These are phyloP conservation scores for Chalaropsis thielavioides DNA, from an alignment of 2,329 filamentous ascomycete genomes.

Conservation along the genomic window DNA sequence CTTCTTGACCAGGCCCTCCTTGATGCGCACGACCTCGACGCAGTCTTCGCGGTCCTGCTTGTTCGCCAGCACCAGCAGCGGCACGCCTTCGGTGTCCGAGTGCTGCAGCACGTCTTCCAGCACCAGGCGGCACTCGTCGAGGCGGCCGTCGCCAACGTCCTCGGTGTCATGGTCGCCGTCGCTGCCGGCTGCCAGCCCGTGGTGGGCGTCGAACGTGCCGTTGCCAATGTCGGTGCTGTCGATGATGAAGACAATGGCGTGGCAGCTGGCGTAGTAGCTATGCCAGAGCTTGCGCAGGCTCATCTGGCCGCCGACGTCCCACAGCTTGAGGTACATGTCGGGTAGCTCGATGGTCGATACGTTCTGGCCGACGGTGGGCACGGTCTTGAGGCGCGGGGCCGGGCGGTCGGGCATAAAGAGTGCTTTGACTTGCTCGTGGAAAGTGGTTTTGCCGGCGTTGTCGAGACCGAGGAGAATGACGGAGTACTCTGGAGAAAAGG, in stretches of 20 bases:
- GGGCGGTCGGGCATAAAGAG: constrained; percentile 54
- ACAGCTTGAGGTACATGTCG: constrained; percentile 95
- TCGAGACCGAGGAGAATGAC: constrained; percentile 93
- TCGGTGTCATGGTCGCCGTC: constrained; percentile 19
- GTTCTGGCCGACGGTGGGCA: constrained; percentile 94
- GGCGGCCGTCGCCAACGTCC: constrained; percentile 37
- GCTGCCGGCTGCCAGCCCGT: background rate
- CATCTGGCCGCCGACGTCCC: constrained; percentile 93
- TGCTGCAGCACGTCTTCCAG: constrained; percentile 81
- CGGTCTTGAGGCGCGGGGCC: constrained; percentile 63
- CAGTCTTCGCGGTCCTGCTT: constrained; percentile 98
- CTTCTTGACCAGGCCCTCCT: constrained; percentile 87
- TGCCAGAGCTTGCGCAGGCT: constrained; percentile 84
- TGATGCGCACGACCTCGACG: constrained; percentile 92
- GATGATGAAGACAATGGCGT: constrained; percentile 96
- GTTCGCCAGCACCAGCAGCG: constrained; percentile 82
- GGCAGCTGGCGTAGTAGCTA: constrained; percentile 83
- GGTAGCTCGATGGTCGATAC: constrained; percentile 80
- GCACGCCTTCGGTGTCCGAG: constrained; percentile 79
- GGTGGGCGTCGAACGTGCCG: constrained; percentile 42
- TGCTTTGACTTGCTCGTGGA: constrained; percentile 90
- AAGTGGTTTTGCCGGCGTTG: constrained; percentile 96
- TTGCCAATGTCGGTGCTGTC: constrained; percentile 90
- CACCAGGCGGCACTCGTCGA: constrained; percentile 80
- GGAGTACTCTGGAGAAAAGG: constrained; percentile 60